Percentiles rank a stretch among this genome's conserved stretches.
Conservation (phyloP, 164 flowering plant species). For the Dillenia suffruticosa region DNA sequence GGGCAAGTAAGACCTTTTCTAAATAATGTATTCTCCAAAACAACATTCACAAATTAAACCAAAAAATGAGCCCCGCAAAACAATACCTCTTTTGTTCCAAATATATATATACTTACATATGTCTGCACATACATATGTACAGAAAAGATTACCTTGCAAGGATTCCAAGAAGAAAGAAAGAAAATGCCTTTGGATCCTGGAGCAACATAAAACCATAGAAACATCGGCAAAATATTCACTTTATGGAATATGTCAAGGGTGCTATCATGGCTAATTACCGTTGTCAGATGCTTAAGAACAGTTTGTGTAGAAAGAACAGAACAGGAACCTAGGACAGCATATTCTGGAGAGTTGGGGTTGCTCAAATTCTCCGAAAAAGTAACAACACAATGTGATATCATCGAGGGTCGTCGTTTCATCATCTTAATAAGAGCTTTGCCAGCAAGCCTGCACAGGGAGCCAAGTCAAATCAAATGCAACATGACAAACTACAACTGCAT, state of each 20-base stretch:
- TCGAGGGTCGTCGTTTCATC: slow-evolving; percentile 82
- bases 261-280: slow-evolving; percentile 35
- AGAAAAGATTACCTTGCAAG: slow-evolving; percentile 60
- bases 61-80: background rate
- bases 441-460: slow-evolving; percentile 59
- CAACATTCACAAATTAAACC: background rate
- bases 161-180: slow-evolving; percentile 76
- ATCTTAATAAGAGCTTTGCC: slow-evolving; percentile 84
- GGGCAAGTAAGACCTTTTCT: slow-evolving; percentile 4
- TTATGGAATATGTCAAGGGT: slow-evolving; percentile 3
- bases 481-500: slow-evolving; percentile 39
- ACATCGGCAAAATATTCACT: slow-evolving; percentile 14
- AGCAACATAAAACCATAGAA: slow-evolving; percentile 10
- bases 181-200: slow-evolving; percentile 75
- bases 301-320: slow-evolving; percentile 74
- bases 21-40: background rate
- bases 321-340: slow-evolving; percentile 90
- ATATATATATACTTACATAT: too few relatives aligned
- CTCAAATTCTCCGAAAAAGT: slow-evolving; percentile 58
- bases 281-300: slow-evolving; percentile 79
- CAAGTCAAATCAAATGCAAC: slow-evolving; percentile 10
- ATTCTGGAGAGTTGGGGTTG: slow-evolving; percentile 61
- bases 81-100: background rate
- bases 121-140: too few relatives aligned
- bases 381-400: slow-evolving; percentile 77